Evolutionary conservation across 2,329 filamentous ascomycete genomes (phyloP), one percentile per base, ranked within the genome.

Genomic region (Fusarium chuoi): DNA sequence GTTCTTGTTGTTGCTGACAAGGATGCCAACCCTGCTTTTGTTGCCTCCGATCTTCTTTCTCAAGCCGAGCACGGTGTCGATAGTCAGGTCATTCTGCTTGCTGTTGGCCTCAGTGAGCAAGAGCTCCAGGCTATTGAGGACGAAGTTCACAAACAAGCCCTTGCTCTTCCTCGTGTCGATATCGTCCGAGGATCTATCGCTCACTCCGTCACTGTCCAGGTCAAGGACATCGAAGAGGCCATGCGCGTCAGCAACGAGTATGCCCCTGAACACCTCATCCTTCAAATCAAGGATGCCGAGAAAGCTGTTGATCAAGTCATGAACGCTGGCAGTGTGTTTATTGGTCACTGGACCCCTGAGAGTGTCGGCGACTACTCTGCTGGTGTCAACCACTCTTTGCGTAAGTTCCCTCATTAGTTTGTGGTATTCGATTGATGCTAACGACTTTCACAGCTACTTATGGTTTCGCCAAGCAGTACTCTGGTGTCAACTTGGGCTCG

Each of bases 311-410:
- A 93, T 41, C 85, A 92, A 81, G 95, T 99, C 30, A 89, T 95
- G 85, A 98, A 99, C 78, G 96, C 96, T 5, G 96, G 96, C 24
- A 98, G 94, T 81, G 95, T 99, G 12, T 99, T 99, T 81, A 92
- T 98, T 74, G 96, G 96, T 15, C 88, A 93, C 74, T 99, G 96
- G 96, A 98, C 96, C 0, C 96, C 96, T 11, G 96, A 99, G 85
- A 97, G 94, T 82, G 96, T 99, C 7, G 96, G 96, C 51, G 96
- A 99, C 82, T 99, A 99, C 85, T 98, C 95, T 73, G 96, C 96
- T 60, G 96, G 96, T 79, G 96, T 99, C 46, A 99, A 99, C 83
- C 96, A 99, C 86, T 97, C 94, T 66, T 86, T 99, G 75, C 96
- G 95, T 97, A 92, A 90, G 94, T 92, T 64, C 24, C 28, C 39